Evolutionary conservation across 176 grass and related monocot genomes (phyloP).

Genomic region (Olyra latifolia): DNA sequence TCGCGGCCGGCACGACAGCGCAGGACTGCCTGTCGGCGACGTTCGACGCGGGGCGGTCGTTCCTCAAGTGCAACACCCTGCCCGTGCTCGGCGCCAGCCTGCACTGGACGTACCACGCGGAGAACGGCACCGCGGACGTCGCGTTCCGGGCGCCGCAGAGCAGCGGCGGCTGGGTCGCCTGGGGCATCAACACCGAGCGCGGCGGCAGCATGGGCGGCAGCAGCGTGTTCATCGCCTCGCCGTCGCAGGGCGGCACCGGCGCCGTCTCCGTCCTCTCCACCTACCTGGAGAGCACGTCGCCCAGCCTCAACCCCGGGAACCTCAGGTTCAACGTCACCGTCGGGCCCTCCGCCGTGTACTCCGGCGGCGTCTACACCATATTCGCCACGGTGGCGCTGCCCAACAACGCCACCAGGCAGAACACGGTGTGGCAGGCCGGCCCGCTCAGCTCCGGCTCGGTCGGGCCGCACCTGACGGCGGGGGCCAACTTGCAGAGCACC

Average conservation of each 20-base stretch:
- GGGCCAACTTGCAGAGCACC: neutral
- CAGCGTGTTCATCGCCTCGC: conserved; percentile 56
- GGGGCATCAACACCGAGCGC: conserved; percentile 67
- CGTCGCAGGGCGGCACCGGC: conserved; percentile 45
- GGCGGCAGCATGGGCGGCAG: conserved; percentile 32
- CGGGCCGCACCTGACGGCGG: neutral
- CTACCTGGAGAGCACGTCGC: neutral
- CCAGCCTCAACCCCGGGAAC: neutral
- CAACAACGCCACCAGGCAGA: conserved; percentile 31
- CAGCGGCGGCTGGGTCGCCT: conserved; percentile 54
- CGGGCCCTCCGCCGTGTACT: conserved; percentile 46
- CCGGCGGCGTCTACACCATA: conserved; percentile 59
- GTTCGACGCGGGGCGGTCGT: conserved; percentile 55
- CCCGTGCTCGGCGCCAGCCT: conserved; percentile 52
- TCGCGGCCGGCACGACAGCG: conserved; percentile 31
- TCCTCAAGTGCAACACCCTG: conserved; percentile 48
- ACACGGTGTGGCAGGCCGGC: conserved; percentile 81
- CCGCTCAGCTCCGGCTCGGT: neutral
- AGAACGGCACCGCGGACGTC: conserved; percentile 60
- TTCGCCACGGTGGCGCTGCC: conserved; percentile 66
- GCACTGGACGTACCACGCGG: conserved; percentile 83
- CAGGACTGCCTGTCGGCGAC: conserved; percentile 47
- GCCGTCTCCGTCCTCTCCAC: conserved; percentile 30
- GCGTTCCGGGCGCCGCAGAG: conserved; percentile 57
- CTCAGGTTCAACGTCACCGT: conserved; percentile 41